Conservation (phyloP, 1,284 basidiomycete genomes). For the Phylloboletellus chloephorus region DNA sequence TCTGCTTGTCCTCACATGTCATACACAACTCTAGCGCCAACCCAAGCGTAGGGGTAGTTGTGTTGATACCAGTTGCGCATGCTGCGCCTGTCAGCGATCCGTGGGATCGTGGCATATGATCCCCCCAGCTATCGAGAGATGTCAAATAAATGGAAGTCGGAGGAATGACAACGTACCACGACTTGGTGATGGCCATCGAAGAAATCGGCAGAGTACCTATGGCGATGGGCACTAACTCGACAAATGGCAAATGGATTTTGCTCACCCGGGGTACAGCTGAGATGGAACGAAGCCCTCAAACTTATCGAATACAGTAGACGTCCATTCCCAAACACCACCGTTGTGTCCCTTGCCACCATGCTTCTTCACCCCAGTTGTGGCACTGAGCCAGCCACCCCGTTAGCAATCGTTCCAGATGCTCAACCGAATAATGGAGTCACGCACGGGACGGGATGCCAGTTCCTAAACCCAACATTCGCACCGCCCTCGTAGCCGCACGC, state of each 20-base stretch:
- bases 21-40: constrained; percentile 69
- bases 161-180: constrained; percentile 53
- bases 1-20: constrained; percentile 36
- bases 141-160: constrained; percentile 1
- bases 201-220: constrained; percentile 81
- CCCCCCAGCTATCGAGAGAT: constrained; percentile 66
- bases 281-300: constrained; percentile 76
- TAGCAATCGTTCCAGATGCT: constrained; percentile 1
- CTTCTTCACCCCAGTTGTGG: constrained; percentile 52
- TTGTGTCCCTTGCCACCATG: constrained; percentile 65
- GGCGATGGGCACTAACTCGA: constrained; percentile 5
- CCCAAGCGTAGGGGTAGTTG: constrained; percentile 73
- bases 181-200: constrained; percentile 82
- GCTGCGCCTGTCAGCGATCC: constrained; percentile 68
- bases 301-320: constrained; percentile 69
- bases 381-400: constrained; percentile 36
- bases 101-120: constrained; percentile 84
- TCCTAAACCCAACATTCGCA: constrained; percentile 81
- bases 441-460: constrained; percentile 92
- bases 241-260: not conserved
- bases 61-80: constrained; percentile 84
- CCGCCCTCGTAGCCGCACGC: constrained; percentile 66
- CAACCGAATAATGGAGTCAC: constrained; percentile 28
- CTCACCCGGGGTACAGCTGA: constrained; percentile 75
- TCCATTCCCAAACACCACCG: constrained; percentile 99